Evolutionary conservation across 805 yeast genomes (phyloP).

Genomic region (Pichia paraexigua): DNA sequence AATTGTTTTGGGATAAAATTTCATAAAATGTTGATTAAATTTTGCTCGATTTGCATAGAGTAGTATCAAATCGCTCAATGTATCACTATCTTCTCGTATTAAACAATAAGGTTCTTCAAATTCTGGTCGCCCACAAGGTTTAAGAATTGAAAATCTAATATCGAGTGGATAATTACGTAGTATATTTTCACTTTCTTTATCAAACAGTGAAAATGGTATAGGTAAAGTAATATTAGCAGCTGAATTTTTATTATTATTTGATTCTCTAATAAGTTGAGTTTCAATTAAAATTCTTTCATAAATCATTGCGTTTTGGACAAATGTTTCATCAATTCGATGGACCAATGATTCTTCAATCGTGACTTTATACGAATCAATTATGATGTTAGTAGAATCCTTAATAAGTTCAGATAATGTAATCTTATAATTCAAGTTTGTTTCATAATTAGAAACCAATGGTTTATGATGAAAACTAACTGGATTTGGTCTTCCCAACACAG

Average conservation of each 20-base stretch:
- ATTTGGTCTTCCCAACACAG: background rate
- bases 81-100: slow-evolving; percentile 28
- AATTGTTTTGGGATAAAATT: slow-evolving; percentile 12
- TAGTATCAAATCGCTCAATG: slow-evolving; percentile 37
- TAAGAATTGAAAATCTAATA: background rate
- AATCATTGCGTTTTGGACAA: background rate
- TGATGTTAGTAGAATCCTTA: slow-evolving; percentile 16
- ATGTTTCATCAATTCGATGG: background rate
- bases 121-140: background rate
- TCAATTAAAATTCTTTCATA: background rate
- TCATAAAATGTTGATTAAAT: slow-evolving; percentile 43
- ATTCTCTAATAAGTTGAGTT: background rate
- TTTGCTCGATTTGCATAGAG: slow-evolving; percentile 43
- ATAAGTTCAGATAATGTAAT: slow-evolving; percentile 31
- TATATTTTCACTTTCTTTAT: background rate
- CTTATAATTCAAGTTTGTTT: slow-evolving; percentile 32
- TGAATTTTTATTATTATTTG: background rate
- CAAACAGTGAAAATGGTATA: background rate
- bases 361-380: background rate
- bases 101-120: slow-evolving; percentile 16
- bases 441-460: slow-evolving; percentile 27
- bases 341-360: background rate
- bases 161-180: background rate
- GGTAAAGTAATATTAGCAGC: background rate
- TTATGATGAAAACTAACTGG: slow-evolving; percentile 25